Evolutionary conservation across 2,329 filamentous ascomycete species (phyloP).

Genomic region (Lachnum nothofagi): DNA sequence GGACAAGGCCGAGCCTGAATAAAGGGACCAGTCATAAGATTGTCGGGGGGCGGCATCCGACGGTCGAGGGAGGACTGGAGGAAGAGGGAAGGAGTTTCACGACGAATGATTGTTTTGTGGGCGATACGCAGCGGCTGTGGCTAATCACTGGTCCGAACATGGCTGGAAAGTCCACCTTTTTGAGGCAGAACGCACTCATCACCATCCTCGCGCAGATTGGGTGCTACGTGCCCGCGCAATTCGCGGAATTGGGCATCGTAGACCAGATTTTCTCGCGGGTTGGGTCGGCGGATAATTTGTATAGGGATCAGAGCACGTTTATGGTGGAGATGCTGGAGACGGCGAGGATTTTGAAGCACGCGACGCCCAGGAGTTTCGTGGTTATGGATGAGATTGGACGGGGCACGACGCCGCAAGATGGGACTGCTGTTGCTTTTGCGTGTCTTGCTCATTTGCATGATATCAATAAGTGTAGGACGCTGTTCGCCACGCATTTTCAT

Average conservation of each 20-base stretch:
- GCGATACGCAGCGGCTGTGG: constrained; percentile 61
- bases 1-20: constrained; percentile 70
- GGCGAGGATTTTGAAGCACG: constrained; percentile 78
- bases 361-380: constrained; percentile 79
- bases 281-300: constrained; percentile 92
- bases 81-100: constrained; percentile 78
- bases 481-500: constrained; percentile 97
- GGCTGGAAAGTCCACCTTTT: constrained; percentile 93
- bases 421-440: constrained; percentile 82
- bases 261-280: constrained; percentile 93
- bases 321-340: constrained; percentile 99
- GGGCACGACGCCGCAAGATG: constrained; percentile 90
- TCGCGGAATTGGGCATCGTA: constrained; percentile 83
- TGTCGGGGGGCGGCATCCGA: constrained; percentile 82
- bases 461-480: constrained; percentile 68
- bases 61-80: constrained; percentile 76
- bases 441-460: constrained; percentile 78
- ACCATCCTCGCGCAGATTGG: constrained; percentile 90
- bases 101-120: constrained; percentile 78
- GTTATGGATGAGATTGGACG: constrained; percentile 98
- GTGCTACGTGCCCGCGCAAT: constrained; percentile 83
- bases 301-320: constrained; percentile 90
- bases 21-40: constrained; percentile 64
- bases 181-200: constrained; percentile 92
- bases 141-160: constrained; percentile 86